Conservation (phyloP, 352 stramenopile species). For the Phytophthora idaei region DNA sequence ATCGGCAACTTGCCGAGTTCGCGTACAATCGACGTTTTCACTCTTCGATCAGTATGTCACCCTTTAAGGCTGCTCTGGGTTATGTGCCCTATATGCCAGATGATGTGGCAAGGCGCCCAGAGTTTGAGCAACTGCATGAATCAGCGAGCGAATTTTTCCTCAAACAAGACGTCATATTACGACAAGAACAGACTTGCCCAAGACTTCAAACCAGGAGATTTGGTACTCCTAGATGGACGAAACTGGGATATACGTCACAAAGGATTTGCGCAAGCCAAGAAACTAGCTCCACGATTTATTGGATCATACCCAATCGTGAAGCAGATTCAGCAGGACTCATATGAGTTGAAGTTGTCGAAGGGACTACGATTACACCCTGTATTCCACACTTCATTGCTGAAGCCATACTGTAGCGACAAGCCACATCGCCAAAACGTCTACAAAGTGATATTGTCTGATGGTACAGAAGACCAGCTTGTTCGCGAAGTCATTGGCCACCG, state of each 20-base stretch:
- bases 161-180: not conserved
- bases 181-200: too few species aligned
- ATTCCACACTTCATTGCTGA: too few species aligned
- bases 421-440: not conserved
- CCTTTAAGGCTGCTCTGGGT: too few species aligned
- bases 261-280: too few species aligned
- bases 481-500: not conserved
- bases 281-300: conserved; percentile 14
- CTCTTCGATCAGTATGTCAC: conserved; percentile 12
- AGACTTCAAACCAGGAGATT: conserved; percentile 1
- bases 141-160: not conserved
- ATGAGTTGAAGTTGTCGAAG: too few species aligned
- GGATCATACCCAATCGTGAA: not conserved
- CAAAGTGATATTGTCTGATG: conserved; percentile 1
- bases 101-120: not conserved
- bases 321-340: not conserved
- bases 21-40: conserved; percentile 22
- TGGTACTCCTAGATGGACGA: conserved; percentile 11
- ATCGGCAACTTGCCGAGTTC: conserved; percentile 24
- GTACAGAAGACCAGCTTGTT: not conserved
- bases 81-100: too few species aligned
- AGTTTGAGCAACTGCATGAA: not conserved
- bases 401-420: not conserved
- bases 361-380: too few species aligned
- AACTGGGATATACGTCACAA: too few species aligned